These are phyloP conservation scores for Coniochaeta hoffmannii DNA, from an alignment of 2,329 filamentous ascomycete species.

Conservation along the genomic window DNA sequence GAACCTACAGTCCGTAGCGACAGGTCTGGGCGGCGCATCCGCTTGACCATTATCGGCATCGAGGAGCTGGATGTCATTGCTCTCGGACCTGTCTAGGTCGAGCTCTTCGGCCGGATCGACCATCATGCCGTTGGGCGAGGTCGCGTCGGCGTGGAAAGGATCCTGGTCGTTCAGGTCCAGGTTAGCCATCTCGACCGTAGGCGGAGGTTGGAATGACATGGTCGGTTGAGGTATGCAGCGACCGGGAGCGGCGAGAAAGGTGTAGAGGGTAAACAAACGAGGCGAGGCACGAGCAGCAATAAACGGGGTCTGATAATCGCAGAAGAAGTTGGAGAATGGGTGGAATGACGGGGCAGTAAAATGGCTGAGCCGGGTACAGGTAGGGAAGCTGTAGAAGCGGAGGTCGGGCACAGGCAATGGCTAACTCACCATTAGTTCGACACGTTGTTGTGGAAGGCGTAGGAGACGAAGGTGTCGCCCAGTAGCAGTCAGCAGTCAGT, in stretches of 20 bases:
- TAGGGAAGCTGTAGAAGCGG: too few relatives aligned
- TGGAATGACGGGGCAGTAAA: not conserved
- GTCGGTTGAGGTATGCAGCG: not conserved
- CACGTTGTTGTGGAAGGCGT: not conserved
- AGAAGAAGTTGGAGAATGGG: not conserved
- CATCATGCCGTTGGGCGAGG: constrained; percentile 50
- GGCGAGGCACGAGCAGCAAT: not conserved
- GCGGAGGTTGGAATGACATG: constrained; percentile 5
- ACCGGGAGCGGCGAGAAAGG: not conserved
- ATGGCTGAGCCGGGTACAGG: not conserved
- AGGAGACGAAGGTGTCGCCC: not conserved
- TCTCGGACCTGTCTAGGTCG: constrained; percentile 40
- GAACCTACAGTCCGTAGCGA: constrained; percentile 47
- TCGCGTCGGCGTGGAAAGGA: constrained; percentile 43
- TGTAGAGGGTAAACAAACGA: not conserved
- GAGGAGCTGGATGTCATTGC: constrained; percentile 46
- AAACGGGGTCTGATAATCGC: not conserved
- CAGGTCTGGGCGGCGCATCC: constrained; percentile 26
- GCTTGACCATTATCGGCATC: constrained; percentile 40
- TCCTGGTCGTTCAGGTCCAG: constrained; percentile 22
- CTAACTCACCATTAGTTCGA: not conserved
- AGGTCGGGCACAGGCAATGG: too few relatives aligned
- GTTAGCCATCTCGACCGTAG: constrained; percentile 15
- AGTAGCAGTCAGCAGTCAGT: not conserved
- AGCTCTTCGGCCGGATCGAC: constrained; percentile 46